Base-by-base conservation (phyloP, 495 filamentous ascomycete genomes). In the Pseudevernia furfuracea region DNA sequence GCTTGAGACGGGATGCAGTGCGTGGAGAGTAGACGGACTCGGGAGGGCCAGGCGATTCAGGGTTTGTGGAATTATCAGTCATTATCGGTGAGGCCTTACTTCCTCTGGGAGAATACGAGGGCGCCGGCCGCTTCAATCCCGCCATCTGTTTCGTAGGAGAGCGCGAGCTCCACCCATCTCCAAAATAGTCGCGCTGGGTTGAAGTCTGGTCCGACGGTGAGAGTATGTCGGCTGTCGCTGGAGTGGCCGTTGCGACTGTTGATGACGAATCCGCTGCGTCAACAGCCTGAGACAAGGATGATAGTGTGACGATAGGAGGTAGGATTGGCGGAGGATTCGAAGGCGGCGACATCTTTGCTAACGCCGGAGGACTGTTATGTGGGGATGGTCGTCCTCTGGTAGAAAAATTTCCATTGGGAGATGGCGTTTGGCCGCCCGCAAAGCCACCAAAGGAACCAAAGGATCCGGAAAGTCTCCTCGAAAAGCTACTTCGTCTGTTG, bases 401-500 rank as follows among this genome's bases (percentile, higher is more conserved):
- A 25, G 60, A 56, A 49, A 59, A 49, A 28, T 49, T 68, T 61
- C 60, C 46, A 15, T 64, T 66, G 43, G 68, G 70, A 36, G 69
- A 58, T 6, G 58, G 58, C n/a, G 58, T 59, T 30, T 70, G 70
- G 19, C 68, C 64, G 28, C 67, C 69, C 46, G 59, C 61, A 65
- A 70, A 70, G 61, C 65, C 73, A 65, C 72, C 75, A 44, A 75
- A 69, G 67, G 82, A 79, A 39, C 70, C 63, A 32, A 71, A 62
- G 43, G 70, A 71, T 36, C 68, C 69, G 57, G 69, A 71, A 62
- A 85, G 77, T 66, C 83, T 79, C 63, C 81, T 81, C 52, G 85
- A 83, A 67, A 80, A 80, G 66, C 78, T 84, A 56, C 71, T 80
- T 69, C 73, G 78, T 49, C 76, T 73, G 63, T 80, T 77, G 57